phyloP scores from a whole-genome alignment of 768 basidiomycete species.

The Mycena chlorophos region DNA sequence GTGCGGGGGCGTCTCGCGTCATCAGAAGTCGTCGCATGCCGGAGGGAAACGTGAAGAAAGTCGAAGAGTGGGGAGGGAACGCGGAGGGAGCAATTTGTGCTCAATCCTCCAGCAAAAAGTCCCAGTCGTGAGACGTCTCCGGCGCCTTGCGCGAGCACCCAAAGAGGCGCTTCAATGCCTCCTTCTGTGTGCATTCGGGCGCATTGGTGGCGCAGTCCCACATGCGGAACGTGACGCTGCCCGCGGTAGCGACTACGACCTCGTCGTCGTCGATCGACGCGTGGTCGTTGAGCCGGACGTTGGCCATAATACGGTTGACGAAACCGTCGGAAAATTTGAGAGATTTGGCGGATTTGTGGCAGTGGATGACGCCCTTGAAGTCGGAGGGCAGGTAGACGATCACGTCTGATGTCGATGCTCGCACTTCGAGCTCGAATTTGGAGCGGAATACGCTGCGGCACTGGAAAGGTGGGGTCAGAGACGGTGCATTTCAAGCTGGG shows the following conservation, averaged over 20 bases:
- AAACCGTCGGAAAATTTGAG: constrained; percentile 68
- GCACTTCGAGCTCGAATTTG: constrained; percentile 64
- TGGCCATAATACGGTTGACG: constrained; percentile 62
- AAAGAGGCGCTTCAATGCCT: constrained; percentile 64
- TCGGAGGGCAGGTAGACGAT: constrained; percentile 80
- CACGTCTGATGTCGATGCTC: constrained; percentile 64
- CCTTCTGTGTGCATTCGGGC: constrained; percentile 63
- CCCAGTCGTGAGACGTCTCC: constrained; percentile 69
- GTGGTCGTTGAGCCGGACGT: constrained; percentile 49
- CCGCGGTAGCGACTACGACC: constrained; percentile 61
- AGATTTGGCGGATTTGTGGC: constrained; percentile 42
- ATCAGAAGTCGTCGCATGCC: too few species aligned
- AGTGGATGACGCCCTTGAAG: constrained; percentile 67
- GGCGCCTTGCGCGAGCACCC: constrained; percentile 56
- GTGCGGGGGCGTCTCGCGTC: too few species aligned
- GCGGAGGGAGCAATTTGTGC: too few species aligned
- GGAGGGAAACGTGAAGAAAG: too few species aligned
- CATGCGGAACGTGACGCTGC: constrained; percentile 70
- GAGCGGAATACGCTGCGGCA: constrained; percentile 56
- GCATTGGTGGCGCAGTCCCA: constrained; percentile 71
- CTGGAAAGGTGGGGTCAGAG: constrained; percentile 34
- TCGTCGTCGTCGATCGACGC: constrained; percentile 52
- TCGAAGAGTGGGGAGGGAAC: too few species aligned
- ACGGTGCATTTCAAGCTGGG: background rate
- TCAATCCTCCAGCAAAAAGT: constrained; percentile 74